These are phyloP conservation scores for Boletus reticulatus DNA, from an alignment of 768 basidiomycete species.

Conservation along the genomic window DNA sequence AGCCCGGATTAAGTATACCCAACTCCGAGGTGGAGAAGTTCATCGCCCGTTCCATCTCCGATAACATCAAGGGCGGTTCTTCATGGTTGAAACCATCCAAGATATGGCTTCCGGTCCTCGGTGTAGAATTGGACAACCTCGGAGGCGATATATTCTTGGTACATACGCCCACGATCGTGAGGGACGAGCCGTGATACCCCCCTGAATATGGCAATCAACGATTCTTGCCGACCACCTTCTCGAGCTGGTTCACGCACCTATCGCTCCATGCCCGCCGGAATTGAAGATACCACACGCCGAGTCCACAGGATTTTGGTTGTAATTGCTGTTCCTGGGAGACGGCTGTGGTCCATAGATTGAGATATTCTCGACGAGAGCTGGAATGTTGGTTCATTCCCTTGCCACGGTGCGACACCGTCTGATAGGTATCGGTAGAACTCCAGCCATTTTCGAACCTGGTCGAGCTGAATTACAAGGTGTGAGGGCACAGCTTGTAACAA, in stretches of 20 bases:
- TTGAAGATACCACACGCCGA: neutral
- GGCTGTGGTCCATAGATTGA: neutral
- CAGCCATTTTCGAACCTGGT: neutral
- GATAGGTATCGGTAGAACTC: slow-evolving; percentile 1
- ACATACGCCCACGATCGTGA: too few relatives aligned
- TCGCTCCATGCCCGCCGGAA: neutral
- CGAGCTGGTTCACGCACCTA: neutral
- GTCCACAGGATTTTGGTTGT: neutral
- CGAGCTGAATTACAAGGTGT: too few relatives aligned
- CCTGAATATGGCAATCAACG: slow-evolving; percentile 11
- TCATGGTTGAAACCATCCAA: too few relatives aligned
- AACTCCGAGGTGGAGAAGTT: too few relatives aligned
- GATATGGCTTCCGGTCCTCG: too few relatives aligned
- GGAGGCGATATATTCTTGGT: too few relatives aligned
- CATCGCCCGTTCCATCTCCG: too few relatives aligned
- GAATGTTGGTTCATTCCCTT: neutral
- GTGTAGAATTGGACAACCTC: too few relatives aligned
- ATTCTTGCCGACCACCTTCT: neutral
- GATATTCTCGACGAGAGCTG: neutral
- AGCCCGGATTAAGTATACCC: too few relatives aligned
- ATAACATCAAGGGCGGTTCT: too few relatives aligned
- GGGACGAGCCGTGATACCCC: slow-evolving; percentile 11
- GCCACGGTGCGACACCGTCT: neutral
- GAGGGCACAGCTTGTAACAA: too few relatives aligned
- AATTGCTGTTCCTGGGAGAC: neutral